Evolutionary conservation across 176 grass and related monocot species (phyloP).

Genomic region (Metroxylon sagu): DNA sequence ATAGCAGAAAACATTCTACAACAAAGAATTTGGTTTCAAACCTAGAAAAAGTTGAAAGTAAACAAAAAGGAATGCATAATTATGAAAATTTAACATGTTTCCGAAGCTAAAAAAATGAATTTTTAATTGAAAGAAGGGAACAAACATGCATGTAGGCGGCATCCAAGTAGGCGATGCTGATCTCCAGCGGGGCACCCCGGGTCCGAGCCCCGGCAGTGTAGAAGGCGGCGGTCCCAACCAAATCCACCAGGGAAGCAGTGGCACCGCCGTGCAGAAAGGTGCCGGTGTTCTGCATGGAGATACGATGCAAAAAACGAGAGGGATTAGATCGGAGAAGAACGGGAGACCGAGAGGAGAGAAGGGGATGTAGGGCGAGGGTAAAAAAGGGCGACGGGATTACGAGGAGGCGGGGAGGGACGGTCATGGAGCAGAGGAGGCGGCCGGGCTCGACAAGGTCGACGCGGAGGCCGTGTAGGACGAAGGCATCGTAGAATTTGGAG

Average conservation of each 20-base stretch:
- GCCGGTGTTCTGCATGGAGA: slow-evolving; percentile 48
- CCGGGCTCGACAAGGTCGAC: slow-evolving; percentile 48
- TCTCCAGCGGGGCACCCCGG: slow-evolving; percentile 60
- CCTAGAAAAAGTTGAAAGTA: too few relatives aligned
- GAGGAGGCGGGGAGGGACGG: slow-evolving; percentile 72
- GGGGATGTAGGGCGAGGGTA: not conserved
- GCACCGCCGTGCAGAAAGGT: slow-evolving; percentile 84
- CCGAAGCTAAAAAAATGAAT: too few relatives aligned
- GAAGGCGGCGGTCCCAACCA: slow-evolving; percentile 72
- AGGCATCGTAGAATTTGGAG: slow-evolving; percentile 81
- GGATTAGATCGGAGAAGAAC: not conserved
- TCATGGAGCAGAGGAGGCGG: slow-evolving; percentile 63
- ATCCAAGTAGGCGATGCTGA: slow-evolving; percentile 88
- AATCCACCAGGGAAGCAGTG: slow-evolving; percentile 68
- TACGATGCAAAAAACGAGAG: not conserved
- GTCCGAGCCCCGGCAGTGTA: slow-evolving; percentile 46
- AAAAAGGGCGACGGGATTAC: slow-evolving; percentile 10
- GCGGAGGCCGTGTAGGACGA: slow-evolving; percentile 71
- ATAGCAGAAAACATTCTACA: too few relatives aligned
- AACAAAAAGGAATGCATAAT: too few relatives aligned
- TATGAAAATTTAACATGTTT: too few relatives aligned
- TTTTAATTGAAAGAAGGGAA: not conserved
- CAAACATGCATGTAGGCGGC: slow-evolving; percentile 60
- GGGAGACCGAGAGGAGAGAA: not conserved
- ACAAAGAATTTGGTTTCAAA: too few relatives aligned